These are phyloP conservation scores for Colletotrichum sp. DNA, from an alignment of 2,329 filamentous ascomycete genomes.

Conservation along the genomic window DNA sequence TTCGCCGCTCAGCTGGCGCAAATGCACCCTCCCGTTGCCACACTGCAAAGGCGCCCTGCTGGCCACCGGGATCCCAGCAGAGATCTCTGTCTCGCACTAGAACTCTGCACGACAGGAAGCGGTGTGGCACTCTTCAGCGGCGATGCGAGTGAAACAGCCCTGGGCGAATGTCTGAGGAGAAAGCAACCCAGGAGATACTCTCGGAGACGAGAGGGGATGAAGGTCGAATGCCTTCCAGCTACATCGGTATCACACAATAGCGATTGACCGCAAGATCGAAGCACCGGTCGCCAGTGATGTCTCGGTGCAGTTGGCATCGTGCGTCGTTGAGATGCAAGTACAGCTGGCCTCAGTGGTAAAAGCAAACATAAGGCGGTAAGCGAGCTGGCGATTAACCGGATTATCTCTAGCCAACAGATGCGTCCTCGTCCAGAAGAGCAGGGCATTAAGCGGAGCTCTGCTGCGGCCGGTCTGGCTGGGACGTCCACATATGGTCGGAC, in stretches of 20 bases:
- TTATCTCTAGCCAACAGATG: background rate
- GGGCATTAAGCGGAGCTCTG: background rate
- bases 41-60: background rate
- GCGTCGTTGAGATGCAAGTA: background rate
- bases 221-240: background rate
- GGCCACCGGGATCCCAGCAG: background rate
- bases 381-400: background rate
- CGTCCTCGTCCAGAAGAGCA: background rate
- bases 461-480: background rate
- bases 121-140: conserved; percentile 8
- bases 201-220: background rate
- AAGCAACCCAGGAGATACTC: background rate
- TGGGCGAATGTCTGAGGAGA: background rate
- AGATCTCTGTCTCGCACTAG: background rate
- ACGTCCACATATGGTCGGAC: background rate
- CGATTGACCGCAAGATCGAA: conserved; percentile 9
- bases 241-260: conserved; percentile 5
- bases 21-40: conserved; percentile 2
- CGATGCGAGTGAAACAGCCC: conserved; percentile 2
- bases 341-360: background rate
- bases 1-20: background rate
- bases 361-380: conserved; percentile 16
- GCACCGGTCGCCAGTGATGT: conserved; percentile 10
- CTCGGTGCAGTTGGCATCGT: background rate
- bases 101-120: background rate